Percentiles rank a stretch among this genome's conserved stretches.
These are phyloP conservation scores for Saturnispora sekii DNA, from an alignment of 805 yeast genomes.

Conservation along the genomic window DNA sequence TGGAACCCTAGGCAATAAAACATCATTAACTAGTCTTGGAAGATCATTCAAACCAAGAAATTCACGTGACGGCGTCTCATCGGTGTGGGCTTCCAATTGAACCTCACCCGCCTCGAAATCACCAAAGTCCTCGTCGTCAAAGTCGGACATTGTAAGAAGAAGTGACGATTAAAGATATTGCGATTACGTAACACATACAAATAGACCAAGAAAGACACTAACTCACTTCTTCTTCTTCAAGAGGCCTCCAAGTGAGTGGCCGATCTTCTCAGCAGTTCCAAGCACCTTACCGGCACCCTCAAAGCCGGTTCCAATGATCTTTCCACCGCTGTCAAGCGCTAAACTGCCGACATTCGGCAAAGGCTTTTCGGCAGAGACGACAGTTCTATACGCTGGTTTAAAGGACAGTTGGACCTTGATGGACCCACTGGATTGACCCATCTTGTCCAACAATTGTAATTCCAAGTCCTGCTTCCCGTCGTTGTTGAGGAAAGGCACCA, in stretches of 20 bases:
- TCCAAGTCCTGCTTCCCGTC: constrained; percentile 43
- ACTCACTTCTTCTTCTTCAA: constrained; percentile 21
- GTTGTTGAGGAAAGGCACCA: constrained; percentile 44
- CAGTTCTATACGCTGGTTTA: constrained; percentile 55
- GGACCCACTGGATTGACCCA: constrained; percentile 52
- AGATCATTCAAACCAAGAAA: too few species aligned
- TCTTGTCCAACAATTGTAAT: constrained; percentile 36
- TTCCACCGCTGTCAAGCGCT: constrained; percentile 39
- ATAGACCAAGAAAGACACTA: neutral
- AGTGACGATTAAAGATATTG: neutral
- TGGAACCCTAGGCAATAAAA: constrained; percentile 5
- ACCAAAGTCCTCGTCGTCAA: constrained; percentile 17
- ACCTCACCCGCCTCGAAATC: constrained; percentile 18
- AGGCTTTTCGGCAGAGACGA: constrained; percentile 31
- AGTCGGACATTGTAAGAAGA: constrained; percentile 1
- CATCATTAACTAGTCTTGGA: constrained; percentile 6
- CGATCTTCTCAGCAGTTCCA: constrained; percentile 40
- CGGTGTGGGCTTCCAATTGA: neutral
- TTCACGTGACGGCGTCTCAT: too few species aligned
- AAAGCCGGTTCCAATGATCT: constrained; percentile 33
- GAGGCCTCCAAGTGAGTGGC: constrained; percentile 27
- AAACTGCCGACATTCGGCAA: constrained; percentile 29
- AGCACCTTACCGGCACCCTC: constrained; percentile 33
- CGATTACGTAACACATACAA: neutral
- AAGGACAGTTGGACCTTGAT: constrained; percentile 51